Evolutionary conservation across 2,329 filamentous ascomycete genomes (phyloP).

Genomic region (Cordyceps cateniannulata): DNA sequence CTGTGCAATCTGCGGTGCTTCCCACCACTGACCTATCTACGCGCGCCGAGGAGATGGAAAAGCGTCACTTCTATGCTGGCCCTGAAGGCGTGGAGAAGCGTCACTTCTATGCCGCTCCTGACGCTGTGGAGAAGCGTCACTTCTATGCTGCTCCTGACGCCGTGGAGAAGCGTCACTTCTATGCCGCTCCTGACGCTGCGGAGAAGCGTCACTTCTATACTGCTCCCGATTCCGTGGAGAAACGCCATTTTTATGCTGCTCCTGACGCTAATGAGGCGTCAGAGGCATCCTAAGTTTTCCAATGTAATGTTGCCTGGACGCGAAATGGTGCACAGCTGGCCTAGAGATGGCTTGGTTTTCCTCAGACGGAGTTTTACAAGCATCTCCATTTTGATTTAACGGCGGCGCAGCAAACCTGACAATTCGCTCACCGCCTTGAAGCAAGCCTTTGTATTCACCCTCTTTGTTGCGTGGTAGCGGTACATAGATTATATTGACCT

Average conservation of each 20-base stretch:
- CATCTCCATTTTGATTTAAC: neutral
- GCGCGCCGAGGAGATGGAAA: neutral
- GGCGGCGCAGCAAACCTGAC: neutral
- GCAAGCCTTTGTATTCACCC: too few relatives aligned
- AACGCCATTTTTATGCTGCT: too few relatives aligned
- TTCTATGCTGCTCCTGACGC: neutral
- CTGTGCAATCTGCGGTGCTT: slow-evolving; percentile 1
- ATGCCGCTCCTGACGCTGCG: too few relatives aligned
- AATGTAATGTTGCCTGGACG: neutral
- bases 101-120: neutral
- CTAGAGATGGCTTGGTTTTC: neutral
- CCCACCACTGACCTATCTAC: neutral
- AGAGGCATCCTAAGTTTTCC: too few relatives aligned
- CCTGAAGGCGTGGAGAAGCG: neutral
- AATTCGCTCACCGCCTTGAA: neutral
- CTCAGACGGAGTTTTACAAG: neutral
- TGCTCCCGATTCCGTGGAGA: neutral
- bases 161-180: too few relatives aligned
- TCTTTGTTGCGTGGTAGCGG: too few relatives aligned
- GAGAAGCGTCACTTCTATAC: neutral
- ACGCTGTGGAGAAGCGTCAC: neutral
- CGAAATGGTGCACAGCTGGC: neutral
- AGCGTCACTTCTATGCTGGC: neutral
- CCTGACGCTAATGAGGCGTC: too few relatives aligned
- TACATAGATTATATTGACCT: too few relatives aligned